phyloP scores from a whole-genome alignment of 2,329 filamentous ascomycete species.

The Pseudogymnoascus sp. region DNA sequence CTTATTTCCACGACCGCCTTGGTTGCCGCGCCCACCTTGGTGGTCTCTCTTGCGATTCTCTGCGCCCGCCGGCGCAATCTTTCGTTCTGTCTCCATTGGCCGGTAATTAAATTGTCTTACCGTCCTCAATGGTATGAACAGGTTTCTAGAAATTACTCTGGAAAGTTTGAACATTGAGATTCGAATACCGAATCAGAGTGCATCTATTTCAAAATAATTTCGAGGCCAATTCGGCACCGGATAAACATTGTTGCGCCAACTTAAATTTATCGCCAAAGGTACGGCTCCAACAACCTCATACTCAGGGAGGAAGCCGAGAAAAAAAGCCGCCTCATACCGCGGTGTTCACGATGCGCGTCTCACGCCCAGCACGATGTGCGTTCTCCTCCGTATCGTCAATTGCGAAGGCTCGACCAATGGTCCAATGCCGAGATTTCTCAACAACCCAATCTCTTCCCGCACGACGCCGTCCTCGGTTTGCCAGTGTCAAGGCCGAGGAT shows the following conservation, averaged over 20 bases:
- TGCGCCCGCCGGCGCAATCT: not conserved
- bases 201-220: conserved; percentile 10
- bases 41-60: conserved; percentile 5
- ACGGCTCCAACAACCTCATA: not conserved
- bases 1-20: conserved; percentile 31
- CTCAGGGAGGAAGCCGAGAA: conserved; percentile 5
- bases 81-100: not conserved
- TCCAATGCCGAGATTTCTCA: conserved; percentile 41
- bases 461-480: conserved; percentile 32
- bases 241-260: not conserved
- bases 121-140: not conserved
- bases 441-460: conserved; percentile 30
- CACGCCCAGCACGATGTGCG: conserved; percentile 40
- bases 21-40: conserved; percentile 10
- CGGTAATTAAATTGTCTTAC: not conserved
- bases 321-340: conserved; percentile 2
- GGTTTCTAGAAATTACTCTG: not conserved
- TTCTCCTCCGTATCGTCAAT: conserved; percentile 38
- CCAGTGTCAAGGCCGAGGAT: conserved; percentile 30
- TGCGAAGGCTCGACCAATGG: conserved; percentile 30
- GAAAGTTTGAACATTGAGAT: not conserved
- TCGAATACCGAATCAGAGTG: not conserved
- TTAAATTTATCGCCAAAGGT: conserved; percentile 9
- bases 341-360: conserved; percentile 35
- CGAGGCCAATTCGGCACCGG: conserved; percentile 2